Conservation (phyloP, 768 basidiomycete genomes). For the Lyophyllum decastes region DNA sequence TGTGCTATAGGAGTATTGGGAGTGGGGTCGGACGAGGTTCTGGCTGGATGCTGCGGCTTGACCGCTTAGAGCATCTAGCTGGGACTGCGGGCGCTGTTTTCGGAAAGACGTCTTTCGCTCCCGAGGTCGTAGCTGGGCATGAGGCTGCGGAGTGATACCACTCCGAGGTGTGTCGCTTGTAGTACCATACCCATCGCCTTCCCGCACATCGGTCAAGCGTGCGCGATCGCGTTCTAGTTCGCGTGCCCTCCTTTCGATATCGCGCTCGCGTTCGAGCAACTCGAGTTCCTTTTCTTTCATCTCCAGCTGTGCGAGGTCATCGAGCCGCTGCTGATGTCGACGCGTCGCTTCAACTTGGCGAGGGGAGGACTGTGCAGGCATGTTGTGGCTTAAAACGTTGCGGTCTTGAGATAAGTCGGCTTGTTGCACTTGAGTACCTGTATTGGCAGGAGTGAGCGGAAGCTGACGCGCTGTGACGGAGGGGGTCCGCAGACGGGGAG, state of each 20-base stretch:
- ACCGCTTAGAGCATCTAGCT: slow-evolving; percentile 4
- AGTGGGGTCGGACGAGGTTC: slow-evolving; percentile 10
- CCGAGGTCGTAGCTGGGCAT: slow-evolving; percentile 27
- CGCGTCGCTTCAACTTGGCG: slow-evolving; percentile 28
- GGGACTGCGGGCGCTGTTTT: slow-evolving; percentile 24
- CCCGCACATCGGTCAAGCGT: slow-evolving; percentile 37
- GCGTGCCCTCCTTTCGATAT: slow-evolving; percentile 51
- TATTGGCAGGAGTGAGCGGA: slow-evolving; percentile 17
- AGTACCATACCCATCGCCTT: slow-evolving; percentile 19
- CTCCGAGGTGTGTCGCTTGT: slow-evolving; percentile 17
- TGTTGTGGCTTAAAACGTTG: slow-evolving; percentile 8
- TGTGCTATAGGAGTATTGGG: slow-evolving; percentile 41
- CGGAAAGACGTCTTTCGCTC: slow-evolving; percentile 36
- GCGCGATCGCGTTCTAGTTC: slow-evolving; percentile 62
- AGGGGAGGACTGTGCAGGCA: slow-evolving; percentile 9
- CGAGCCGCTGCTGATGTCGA: slow-evolving; percentile 39
- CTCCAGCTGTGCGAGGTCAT: slow-evolving; percentile 54
- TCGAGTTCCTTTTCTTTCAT: slow-evolving; percentile 56
- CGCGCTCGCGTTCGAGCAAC: slow-evolving; percentile 53
- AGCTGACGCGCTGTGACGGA: slow-evolving; percentile 34
- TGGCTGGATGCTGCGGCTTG: slow-evolving; percentile 4
- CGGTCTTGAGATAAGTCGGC: slow-evolving; percentile 21
- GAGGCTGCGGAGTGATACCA: slow-evolving; percentile 11
- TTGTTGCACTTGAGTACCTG: slow-evolving; percentile 21
- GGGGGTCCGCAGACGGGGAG: slow-evolving; percentile 36